These are phyloP conservation scores for Picochlorum sp. DNA, from an alignment of 139 green algal species.

Conservation along the genomic window DNA sequence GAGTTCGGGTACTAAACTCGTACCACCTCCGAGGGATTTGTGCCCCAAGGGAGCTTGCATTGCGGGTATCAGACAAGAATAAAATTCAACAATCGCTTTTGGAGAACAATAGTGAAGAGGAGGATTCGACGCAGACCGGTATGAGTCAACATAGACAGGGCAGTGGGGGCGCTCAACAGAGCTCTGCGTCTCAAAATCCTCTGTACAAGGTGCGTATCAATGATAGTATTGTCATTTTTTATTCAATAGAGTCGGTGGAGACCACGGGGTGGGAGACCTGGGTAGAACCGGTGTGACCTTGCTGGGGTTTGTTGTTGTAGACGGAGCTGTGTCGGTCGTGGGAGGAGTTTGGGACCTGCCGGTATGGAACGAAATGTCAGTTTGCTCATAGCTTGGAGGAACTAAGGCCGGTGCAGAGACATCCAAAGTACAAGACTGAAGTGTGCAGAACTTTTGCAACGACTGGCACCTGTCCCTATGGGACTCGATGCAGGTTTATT, in stretches of 20 bases:
- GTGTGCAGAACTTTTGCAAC: constrained; percentile 62
- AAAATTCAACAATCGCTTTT: background rate
- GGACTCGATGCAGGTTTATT: constrained; percentile 81
- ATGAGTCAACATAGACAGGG: background rate
- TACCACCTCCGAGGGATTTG: constrained; percentile 1
- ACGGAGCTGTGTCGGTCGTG: constrained; percentile 86
- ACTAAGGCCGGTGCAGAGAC: constrained; percentile 62
- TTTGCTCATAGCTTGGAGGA: constrained; percentile 82
- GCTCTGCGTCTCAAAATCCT: background rate
- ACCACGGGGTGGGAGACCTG: too few species aligned
- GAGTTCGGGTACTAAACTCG: background rate
- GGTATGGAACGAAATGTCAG: constrained; percentile 82
- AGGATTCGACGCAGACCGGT: background rate
- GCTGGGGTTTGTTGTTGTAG: constrained; percentile 36
- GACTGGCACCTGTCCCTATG: constrained; percentile 75
- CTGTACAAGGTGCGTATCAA: constrained; percentile 3
- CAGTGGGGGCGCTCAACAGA: background rate
- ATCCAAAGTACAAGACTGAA: constrained; percentile 89
- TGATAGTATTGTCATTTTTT: too few species aligned
- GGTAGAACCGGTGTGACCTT: too few species aligned
- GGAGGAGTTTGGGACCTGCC: constrained; percentile 66
- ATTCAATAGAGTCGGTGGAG: too few species aligned
- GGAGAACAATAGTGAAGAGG: background rate
- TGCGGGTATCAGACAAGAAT: background rate
- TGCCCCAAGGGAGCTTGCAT: background rate